Percentiles rank a stretch among this genome's conserved stretches.
Conservation (phyloP, 768 basidiomycete genomes). For the Pulveroboletus sp. region DNA sequence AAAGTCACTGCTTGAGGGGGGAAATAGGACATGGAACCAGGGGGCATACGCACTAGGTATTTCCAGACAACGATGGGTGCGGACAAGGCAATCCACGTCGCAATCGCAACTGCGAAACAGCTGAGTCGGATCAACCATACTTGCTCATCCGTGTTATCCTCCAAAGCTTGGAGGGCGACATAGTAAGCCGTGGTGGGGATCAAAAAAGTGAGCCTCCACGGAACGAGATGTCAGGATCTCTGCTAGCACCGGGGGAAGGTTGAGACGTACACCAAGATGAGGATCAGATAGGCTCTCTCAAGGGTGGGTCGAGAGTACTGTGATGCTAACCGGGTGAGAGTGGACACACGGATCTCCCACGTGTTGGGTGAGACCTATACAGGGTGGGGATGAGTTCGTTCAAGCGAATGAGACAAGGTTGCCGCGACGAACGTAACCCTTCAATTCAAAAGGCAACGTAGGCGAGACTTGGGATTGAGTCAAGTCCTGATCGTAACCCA, state of each 20-base stretch:
- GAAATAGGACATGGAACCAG: background rate
- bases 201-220: conserved; percentile 34
- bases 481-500: conserved; percentile 28
- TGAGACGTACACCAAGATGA: conserved; percentile 37
- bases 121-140: conserved; percentile 35
- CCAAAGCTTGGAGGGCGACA: conserved; percentile 23
- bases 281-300: conserved; percentile 40
- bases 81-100: conserved; percentile 34
- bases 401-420: background rate
- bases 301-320: conserved; percentile 41
- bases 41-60: conserved; percentile 29
- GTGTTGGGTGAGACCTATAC: conserved; percentile 38
- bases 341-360: conserved; percentile 41
- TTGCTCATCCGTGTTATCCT: conserved; percentile 12
- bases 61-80: conserved; percentile 47
- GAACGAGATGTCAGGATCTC: background rate
- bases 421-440: conserved; percentile 30
- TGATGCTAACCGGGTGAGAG: conserved; percentile 33
- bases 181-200: conserved; percentile 39
- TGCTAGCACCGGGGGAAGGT: background rate
- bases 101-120: conserved; percentile 36
- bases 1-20: background rate
- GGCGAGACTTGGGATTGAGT: conserved; percentile 28
- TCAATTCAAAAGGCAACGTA: conserved; percentile 35
- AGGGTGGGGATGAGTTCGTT: background rate